Evolutionary conservation across 164 flowering plant species (phyloP), one percentile per base, ranked within the genome.

Genomic region (Paratinospora sagittata): DNA sequence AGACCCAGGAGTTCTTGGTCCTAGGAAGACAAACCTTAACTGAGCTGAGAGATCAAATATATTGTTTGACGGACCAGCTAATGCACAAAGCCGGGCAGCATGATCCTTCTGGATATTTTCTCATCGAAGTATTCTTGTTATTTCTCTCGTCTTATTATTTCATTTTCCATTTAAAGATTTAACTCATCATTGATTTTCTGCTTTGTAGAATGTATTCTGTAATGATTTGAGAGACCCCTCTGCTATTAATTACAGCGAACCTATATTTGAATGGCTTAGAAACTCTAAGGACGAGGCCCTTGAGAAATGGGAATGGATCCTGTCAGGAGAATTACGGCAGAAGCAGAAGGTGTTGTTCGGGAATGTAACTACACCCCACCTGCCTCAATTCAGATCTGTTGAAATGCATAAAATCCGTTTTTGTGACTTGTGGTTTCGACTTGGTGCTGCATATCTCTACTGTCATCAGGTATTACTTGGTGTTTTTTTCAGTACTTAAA

Each of bases 101-200:
- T 77, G 90, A 92, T 81, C 87, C 94, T 64, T 95, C 99, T 67
- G 97, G 96, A 73, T 95, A 89, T 84, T 91, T 95, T 77, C 85
- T 95, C 27, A 86, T 95, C 70, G 99, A 92, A 78, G 98, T 90
- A 81, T 73, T n/a, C 26, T 61, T 16, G 41, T 39, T 34, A 23
- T 52, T 49, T 63, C 30, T 16, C 45, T 41, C 24, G n/a, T 30
- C 61, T 34, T 63, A 16, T 52, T 16, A 17, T 52, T 52, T n/a
- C 8, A 30, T 70, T 27, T 14, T 60, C 10, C 66, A 26, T 60
- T 3, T 9, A 24, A 13, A 16, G 24, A 72, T 67, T 34, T 73
- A 65, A 64, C 27, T 16, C 10, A 69, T 57, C 49, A 34, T 39
- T 71, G n/a, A 24, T 39, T 58, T 58, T 62, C 1, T 55, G 34